phyloP scores from a whole-genome alignment of 192 early-diverging fungal genomes.

The Mycoemilia scoparia region DNA sequence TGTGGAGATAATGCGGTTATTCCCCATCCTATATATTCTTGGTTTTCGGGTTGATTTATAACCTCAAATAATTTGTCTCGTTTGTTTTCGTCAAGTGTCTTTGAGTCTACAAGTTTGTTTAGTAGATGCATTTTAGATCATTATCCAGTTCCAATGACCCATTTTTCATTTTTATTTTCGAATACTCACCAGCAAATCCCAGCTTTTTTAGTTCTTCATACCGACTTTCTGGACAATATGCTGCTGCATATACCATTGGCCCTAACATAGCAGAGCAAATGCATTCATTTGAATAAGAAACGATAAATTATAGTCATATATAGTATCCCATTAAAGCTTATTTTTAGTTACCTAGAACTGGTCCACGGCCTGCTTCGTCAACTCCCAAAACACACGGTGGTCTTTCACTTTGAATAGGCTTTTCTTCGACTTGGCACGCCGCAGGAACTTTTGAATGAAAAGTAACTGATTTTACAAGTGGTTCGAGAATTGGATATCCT shows the following conservation, averaged over 20 bases:
- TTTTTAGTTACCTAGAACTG: no score
- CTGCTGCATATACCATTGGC: slow-evolving; percentile 94
- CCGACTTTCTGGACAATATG: slow-evolving; percentile 49
- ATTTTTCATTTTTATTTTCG: slow-evolving; percentile 1
- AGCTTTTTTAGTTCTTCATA: slow-evolving; percentile 44
- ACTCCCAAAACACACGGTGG: slow-evolving; percentile 85
- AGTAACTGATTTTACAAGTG: no score
- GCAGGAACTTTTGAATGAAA: no score
- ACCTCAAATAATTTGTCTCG: slow-evolving; percentile 50
- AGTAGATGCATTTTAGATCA: slow-evolving; percentile 13
- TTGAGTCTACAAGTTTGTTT: no score
- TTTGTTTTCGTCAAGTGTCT: slow-evolving; percentile 60
- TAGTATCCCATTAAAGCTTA: no score
- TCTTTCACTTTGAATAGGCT: no score
- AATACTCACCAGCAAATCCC: slow-evolving; percentile 78
- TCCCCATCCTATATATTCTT: slow-evolving; percentile 65
- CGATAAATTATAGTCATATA: slow-evolving; percentile 5
- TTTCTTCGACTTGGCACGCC: no score
- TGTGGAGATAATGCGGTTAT: slow-evolving; percentile 67
- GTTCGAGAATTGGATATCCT: no score
- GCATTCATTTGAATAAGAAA: slow-evolving; percentile 4
- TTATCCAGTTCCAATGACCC: neutral
- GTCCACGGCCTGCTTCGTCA: slow-evolving; percentile 94
- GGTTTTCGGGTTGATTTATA: slow-evolving; percentile 25
- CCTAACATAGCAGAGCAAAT: slow-evolving; percentile 25